Evolutionary conservation across 495 filamentous ascomycete genomes (phyloP), one percentile per base, ranked within the genome.

Genomic region (Aspergillus affinis): DNA sequence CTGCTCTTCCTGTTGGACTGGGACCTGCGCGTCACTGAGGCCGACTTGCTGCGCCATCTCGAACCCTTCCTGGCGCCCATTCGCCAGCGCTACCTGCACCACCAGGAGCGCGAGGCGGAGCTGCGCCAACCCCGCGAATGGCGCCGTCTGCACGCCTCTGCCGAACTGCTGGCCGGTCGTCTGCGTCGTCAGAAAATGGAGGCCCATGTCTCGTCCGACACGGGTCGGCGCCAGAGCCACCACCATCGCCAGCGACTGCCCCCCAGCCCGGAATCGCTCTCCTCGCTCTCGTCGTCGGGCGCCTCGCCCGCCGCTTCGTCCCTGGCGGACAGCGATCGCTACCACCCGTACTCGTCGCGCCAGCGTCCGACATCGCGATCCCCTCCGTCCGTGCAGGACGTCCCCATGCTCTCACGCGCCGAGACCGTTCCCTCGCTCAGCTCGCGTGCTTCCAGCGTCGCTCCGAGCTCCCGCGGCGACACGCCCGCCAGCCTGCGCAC

Each of bases 1-100:
- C 84, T 98, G 30, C 86, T 98, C 45, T 93, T 90, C 80, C 84
- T 98, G 51, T 77, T 98, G 26, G 91, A 97, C 69, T 98, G 91
- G 91, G 92, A 98, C 60, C 83, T 93, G 58, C 82, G 90, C 55
- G 90, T 98, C 69, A 87, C 78, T 21, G 84, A 90, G 57, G 83
- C 90, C 48, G 93, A 98, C 72, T 86, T 98, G 18, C 90, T 95
- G 74, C 81, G 75, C 49, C 91, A 96, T 69, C 81, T 98, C 9
- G 92, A 97, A 62, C 85, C 85, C 49, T 98, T 98, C 80, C 81
- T 98, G 20, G 85, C 83, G 15, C 93, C 93, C 30, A 91, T 97
- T 70, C 88, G 91, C 58, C 64, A 68, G 20, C 75, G 77, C 4
- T 66, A 74, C 21, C 65, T 78, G 55, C 51, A 66, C 15, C 62